Evolutionary conservation across 768 basidiomycete genomes (phyloP).

Genomic region (Peribolospora kevripleyi): DNA sequence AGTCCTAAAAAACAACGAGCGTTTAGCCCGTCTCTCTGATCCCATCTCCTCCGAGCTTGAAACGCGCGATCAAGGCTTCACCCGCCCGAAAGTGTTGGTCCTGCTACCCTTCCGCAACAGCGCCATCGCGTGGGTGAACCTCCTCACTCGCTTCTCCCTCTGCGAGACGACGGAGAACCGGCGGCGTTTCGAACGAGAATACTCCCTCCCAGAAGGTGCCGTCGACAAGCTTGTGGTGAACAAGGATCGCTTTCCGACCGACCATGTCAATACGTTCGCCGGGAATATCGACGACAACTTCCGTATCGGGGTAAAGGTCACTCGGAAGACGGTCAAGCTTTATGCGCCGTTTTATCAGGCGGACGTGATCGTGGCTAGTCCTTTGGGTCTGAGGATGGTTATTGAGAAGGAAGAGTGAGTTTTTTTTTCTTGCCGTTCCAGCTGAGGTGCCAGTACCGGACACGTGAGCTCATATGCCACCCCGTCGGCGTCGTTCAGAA

Average conservation of each 20-base stretch:
- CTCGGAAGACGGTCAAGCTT: conserved; percentile 69
- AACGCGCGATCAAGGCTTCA: conserved; percentile 84
- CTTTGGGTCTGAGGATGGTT: conserved; percentile 64
- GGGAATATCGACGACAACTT: conserved; percentile 97
- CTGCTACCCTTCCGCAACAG: conserved; percentile 81
- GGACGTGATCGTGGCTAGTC: conserved; percentile 81
- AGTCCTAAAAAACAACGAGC: conserved; percentile 82
- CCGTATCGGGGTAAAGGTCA: conserved; percentile 73
- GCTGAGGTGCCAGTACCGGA: background rate
- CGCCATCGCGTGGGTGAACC: conserved; percentile 57
- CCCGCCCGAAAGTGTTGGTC: conserved; percentile 75
- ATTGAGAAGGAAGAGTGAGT: conserved; percentile 84
- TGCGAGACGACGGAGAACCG: conserved; percentile 61
- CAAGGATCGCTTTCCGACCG: conserved; percentile 36
- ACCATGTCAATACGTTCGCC: conserved; percentile 79
- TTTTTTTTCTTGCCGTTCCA: background rate
- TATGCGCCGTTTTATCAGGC: conserved; percentile 75
- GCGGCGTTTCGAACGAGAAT: conserved; percentile 56
- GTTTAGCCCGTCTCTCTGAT: conserved; percentile 41
- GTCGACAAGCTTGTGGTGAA: conserved; percentile 41
- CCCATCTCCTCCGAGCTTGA: conserved; percentile 37
- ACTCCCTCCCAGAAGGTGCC: conserved; percentile 50
- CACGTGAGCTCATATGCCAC: background rate
- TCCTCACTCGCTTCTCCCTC: conserved; percentile 37
- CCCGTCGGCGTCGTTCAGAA: conserved; percentile 27